phyloP scores from a whole-genome alignment of 208 protist species.

The Porcisia hertigi region DNA sequence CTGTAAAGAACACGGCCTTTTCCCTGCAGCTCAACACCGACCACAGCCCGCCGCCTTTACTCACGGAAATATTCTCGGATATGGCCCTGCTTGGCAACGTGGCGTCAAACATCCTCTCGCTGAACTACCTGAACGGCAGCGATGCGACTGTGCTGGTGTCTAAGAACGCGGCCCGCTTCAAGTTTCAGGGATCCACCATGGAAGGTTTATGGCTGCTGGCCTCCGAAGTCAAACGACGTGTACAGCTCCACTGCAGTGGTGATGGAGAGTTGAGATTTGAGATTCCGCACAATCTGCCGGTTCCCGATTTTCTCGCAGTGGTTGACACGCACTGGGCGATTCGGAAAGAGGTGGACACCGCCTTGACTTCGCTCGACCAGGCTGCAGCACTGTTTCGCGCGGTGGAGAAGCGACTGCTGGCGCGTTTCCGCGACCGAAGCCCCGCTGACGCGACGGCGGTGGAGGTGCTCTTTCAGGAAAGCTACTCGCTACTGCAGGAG shows the following conservation, averaged over 20 bases:
- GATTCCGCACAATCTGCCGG: conserved; percentile 78
- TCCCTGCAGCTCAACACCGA: conserved; percentile 92
- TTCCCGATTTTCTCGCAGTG: conserved; percentile 68
- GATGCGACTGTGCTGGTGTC: conserved; percentile 92
- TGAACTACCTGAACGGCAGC: conserved; percentile 85
- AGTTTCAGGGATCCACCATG: conserved; percentile 81
- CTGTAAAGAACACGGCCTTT: conserved; percentile 75
- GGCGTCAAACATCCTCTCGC: conserved; percentile 69
- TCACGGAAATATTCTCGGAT: conserved; percentile 88
- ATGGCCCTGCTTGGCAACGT: conserved; percentile 44
- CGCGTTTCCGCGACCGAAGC: conserved; percentile 90
- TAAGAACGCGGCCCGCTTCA: conserved; percentile 90
- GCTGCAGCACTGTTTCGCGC: conserved; percentile 75
- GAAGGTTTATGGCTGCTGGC: conserved; percentile 88
- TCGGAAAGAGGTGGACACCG: conserved; percentile 56
- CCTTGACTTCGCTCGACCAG: conserved; percentile 41
- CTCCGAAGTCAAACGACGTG: conserved; percentile 65
- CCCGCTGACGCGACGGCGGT: conserved; percentile 70
- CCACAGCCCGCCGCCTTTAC: conserved; percentile 55
- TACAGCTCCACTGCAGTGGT: conserved; percentile 50
- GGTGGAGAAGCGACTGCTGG: conserved; percentile 92
- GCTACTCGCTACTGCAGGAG: conserved; percentile 65
- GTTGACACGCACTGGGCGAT: conserved; percentile 84
- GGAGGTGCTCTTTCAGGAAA: conserved; percentile 82
- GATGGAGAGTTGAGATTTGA: conserved; percentile 34